Evolutionary conservation across 2,329 filamentous ascomycete species (phyloP).

Genomic region (Cephalotrichum gorgonifer): DNA sequence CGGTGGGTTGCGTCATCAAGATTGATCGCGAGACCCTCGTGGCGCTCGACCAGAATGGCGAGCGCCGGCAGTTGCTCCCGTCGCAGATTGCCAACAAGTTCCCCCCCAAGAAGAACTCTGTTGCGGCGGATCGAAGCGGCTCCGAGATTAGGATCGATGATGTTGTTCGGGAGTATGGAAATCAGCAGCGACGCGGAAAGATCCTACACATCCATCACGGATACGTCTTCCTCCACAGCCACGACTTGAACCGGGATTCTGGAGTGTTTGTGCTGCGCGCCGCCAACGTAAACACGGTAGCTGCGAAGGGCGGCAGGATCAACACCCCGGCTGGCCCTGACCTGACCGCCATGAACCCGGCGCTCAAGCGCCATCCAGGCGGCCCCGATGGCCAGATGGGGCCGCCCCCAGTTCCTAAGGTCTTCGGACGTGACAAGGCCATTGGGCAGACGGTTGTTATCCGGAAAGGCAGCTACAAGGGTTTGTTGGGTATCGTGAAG

Average conservation of each 20-base stretch:
- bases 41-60: slow-evolving; percentile 83
- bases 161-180: slow-evolving; percentile 80
- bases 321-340: slow-evolving; percentile 59
- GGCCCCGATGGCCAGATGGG: slow-evolving; percentile 32
- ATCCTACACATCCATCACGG: slow-evolving; percentile 91
- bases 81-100: slow-evolving; percentile 89
- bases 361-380: slow-evolving; percentile 60
- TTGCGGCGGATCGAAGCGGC: slow-evolving; percentile 86
- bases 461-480: slow-evolving; percentile 81
- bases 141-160: slow-evolving; percentile 89
- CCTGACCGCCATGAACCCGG: slow-evolving; percentile 85
- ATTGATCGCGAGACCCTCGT: slow-evolving; percentile 88
- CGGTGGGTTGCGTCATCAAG: slow-evolving; percentile 87
- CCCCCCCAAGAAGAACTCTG: slow-evolving; percentile 69
- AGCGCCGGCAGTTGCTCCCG: slow-evolving; percentile 70
- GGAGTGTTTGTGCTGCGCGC: slow-evolving; percentile 83
- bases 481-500: slow-evolving; percentile 87
- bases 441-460: slow-evolving; percentile 90
- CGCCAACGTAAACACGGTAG: slow-evolving; percentile 77
- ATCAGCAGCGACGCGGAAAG: slow-evolving; percentile 75
- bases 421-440: slow-evolving; percentile 70
- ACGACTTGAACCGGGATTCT: slow-evolving; percentile 74
- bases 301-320: slow-evolving; percentile 84
- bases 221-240: slow-evolving; percentile 84
- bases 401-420: slow-evolving; percentile 54